Evolutionary conservation across 805 yeast genomes (phyloP), one percentile per base, ranked within the genome.

Genomic region (Candida quercuum): DNA sequence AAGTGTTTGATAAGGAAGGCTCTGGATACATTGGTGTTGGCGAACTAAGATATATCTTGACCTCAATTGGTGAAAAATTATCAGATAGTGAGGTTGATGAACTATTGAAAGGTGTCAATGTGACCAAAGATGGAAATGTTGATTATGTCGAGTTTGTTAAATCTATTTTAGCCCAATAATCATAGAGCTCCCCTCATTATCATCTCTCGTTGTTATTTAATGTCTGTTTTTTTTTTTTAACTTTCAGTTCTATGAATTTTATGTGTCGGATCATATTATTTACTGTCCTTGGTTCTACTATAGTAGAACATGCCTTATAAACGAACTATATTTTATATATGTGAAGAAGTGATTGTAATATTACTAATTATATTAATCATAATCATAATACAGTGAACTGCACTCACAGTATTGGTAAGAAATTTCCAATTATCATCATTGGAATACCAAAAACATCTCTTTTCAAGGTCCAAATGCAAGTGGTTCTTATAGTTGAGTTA

Each of bases 21-120:
- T 84, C 96, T 15, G 99, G 99, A 5, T 86, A 81, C 66, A 93
- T 93, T 51, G 95, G 97, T 28, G 95, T 93, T 32, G 99, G 99
- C 40, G 98, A 93, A 66, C 74, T 93, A 54, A 78, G 95, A 61
- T 93, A 93, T 65, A 88, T 93, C 60, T 72, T 93, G 57, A 93
- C 99, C 24, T 84, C 96, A 6, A 80, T 93, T 51, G 99, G 99
- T 42, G 99, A 93, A 65, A 89, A 89, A 65, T 70, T 93, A 51
- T 64, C 84, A 13, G 96, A 88, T 51, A 70, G 78, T 31, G 99
- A 93, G 66, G 97, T 93, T 37, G 97, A 91, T 53, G 99, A 94
- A 64, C 74, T 93, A 52, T 74, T 93, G 57, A 93, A 91, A 66
- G 98, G 98, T 47, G 95, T 94, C 41, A 85, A 83, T 52, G 89